Evolutionary conservation across 768 basidiomycete species (phyloP).

Genomic region (Phanerochaete sordida): DNA sequence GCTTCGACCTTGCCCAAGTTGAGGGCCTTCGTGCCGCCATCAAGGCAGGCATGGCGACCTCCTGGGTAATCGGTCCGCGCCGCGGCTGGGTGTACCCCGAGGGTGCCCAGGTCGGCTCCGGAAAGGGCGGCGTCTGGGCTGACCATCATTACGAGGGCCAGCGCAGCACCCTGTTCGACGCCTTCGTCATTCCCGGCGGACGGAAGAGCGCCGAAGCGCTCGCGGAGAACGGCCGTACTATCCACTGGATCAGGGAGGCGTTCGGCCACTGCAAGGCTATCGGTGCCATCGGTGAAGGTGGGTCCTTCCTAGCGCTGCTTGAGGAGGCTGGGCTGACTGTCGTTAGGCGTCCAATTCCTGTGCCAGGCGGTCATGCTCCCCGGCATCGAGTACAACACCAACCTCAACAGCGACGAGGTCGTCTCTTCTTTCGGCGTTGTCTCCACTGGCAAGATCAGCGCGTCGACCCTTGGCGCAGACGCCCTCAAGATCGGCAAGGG

Average conservation of each 20-base stretch:
- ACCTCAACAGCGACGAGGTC: constrained; percentile 35
- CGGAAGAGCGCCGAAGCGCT: constrained; percentile 54
- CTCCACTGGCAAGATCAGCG: constrained; percentile 50
- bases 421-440: constrained; percentile 60
- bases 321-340: background rate
- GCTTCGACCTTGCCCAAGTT: constrained; percentile 63
- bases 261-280: constrained; percentile 87
- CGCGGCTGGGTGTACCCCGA: constrained; percentile 49
- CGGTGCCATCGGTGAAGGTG: constrained; percentile 70
- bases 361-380: constrained; percentile 43
- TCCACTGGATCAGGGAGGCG: constrained; percentile 85
- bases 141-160: constrained; percentile 77
- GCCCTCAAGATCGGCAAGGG: constrained; percentile 38
- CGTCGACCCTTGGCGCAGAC: constrained; percentile 37
- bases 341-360: constrained; percentile 46
- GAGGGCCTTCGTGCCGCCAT: constrained; percentile 54
- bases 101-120: constrained; percentile 22
- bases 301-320: background rate
- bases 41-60: constrained; percentile 48
- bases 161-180: constrained; percentile 83
- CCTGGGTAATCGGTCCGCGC: constrained; percentile 63
- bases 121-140: constrained; percentile 36
- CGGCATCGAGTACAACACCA: constrained; percentile 38
- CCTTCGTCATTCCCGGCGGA: constrained; percentile 75
- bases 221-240: constrained; percentile 56